Base-by-base conservation (phyloP, 176 grass and related monocot genomes). In the Rhynchospora breviuscula region DNA sequence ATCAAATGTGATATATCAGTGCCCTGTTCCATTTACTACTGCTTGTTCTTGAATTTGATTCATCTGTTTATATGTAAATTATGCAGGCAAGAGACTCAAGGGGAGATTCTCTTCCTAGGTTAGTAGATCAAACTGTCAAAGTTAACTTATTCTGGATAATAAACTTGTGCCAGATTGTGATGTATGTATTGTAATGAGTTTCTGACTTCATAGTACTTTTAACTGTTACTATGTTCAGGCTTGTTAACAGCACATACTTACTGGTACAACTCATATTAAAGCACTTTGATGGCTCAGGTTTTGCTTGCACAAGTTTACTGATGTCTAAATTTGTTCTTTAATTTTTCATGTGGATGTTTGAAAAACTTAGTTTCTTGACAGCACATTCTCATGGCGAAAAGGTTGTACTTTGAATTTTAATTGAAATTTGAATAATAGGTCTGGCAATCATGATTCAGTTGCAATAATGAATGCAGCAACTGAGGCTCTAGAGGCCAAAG, bases 401-500 rank as follows among this genome's bases (percentile, higher is more conserved):
- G 6, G 14, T 17, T 19, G 9, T 5, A n/a, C 69, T 21, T 8
- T 26, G 18, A 69, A 14, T 18, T 70, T n/a, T 45, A 19, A 46
- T 59, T 78, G n/a, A 14, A 82, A 9, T 75, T 90, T 88, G 48
- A 78, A 85, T 10, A 49, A 13, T 78, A 93, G 95, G 35, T 84
- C 49, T 59, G 75, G 21, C 25, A 89, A 85, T 94, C 33, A 81
- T 85, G 93, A 98, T 90, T 71, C 91, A 26, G 31, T 95, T 67
- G 56, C 80, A 64, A 79, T 78, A 86, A 95, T 95, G 96, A 91
- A 93, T 26, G 89, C 79, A 72, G 78, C 91, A 21, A 74, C 93
- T 62, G 74, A 95, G 81, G 88, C 82, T 66, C 89, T 98, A 76
- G 86, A 95, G 88, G 86, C 77, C 85, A 95, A 95, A 89, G 93